phyloP scores from a whole-genome alignment of 2,329 filamentous ascomycete species.

The Neocucurbitaria cava region DNA sequence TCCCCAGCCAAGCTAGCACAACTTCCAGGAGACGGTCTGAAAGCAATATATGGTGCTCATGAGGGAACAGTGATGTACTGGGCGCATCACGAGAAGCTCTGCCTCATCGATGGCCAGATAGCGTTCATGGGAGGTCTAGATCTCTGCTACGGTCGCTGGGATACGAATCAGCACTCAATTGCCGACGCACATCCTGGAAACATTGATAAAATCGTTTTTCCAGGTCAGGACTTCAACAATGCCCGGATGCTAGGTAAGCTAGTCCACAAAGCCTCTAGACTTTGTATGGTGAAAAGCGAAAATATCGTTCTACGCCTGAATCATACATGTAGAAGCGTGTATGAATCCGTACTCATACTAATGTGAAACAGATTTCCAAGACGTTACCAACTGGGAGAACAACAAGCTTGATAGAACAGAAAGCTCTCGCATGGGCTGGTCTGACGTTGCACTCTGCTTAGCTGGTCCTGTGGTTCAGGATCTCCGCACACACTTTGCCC shows the following conservation, averaged over 20 bases:
- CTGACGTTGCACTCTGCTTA: constrained; percentile 80
- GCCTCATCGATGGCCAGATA: constrained; percentile 76
- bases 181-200: constrained; percentile 83
- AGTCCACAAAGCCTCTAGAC: background rate
- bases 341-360: constrained; percentile 12
- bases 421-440: constrained; percentile 91
- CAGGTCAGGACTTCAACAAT: constrained; percentile 93
- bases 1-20: constrained; percentile 65
- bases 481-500: constrained; percentile 77
- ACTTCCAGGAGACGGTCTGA: constrained; percentile 74
- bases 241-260: constrained; percentile 74
- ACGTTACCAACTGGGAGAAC: constrained; percentile 78
- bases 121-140: constrained; percentile 94
- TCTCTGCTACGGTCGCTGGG: constrained; percentile 84
- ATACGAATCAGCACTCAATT: constrained; percentile 86
- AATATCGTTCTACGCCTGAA: background rate
- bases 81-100: constrained; percentile 93
- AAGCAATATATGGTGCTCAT: constrained; percentile 80
- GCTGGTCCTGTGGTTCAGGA: constrained; percentile 77
- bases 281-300: background rate
- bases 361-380: constrained; percentile 66
- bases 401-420: constrained; percentile 85
- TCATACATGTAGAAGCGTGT: too few relatives aligned
- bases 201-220: constrained; percentile 78
- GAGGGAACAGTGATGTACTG: constrained; percentile 87